Conservation (phyloP, 2,329 filamentous ascomycete genomes). For the Talaromyces sp. region DNA sequence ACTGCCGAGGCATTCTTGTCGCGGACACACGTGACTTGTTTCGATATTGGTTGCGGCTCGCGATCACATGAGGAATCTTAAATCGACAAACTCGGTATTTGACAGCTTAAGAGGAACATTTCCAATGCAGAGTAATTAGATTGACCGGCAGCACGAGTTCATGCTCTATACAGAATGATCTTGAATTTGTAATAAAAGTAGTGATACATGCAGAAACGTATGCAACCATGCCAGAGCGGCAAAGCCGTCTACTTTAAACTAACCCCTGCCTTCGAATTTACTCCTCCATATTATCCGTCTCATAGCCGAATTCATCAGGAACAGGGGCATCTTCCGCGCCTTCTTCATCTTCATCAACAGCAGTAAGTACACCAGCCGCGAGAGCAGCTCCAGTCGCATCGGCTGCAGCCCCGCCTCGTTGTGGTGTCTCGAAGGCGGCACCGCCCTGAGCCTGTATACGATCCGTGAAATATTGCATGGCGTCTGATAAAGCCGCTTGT, state of each 20-base stretch:
- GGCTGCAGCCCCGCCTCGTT: constrained; percentile 26
- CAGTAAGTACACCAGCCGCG: constrained; percentile 75
- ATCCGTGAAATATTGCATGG: constrained; percentile 33
- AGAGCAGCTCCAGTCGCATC: constrained; percentile 58
- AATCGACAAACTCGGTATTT: background rate
- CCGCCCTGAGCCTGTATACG: constrained; percentile 42
- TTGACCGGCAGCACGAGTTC: background rate
- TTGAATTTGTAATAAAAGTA: constrained; percentile 10
- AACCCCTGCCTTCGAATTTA: constrained; percentile 12
- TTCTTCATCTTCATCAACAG: constrained; percentile 69
- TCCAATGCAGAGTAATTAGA: background rate
- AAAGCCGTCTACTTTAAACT: background rate
- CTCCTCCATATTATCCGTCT: constrained; percentile 41
- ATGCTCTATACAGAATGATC: background rate
- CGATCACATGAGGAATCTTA: background rate
- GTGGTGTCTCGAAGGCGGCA: constrained; percentile 33
- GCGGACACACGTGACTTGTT: constrained; percentile 1
- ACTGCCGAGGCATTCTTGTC: background rate
- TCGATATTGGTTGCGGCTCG: background rate
- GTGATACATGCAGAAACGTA: constrained; percentile 17
- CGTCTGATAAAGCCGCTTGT: constrained; percentile 44
- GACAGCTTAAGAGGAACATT: background rate
- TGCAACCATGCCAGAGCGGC: constrained; percentile 8
- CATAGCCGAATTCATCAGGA: constrained; percentile 47
- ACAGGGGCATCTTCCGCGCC: constrained; percentile 47